phyloP scores from a whole-genome alignment of 2,329 filamentous ascomycete species.

The Colletotrichum scovillei region DNA sequence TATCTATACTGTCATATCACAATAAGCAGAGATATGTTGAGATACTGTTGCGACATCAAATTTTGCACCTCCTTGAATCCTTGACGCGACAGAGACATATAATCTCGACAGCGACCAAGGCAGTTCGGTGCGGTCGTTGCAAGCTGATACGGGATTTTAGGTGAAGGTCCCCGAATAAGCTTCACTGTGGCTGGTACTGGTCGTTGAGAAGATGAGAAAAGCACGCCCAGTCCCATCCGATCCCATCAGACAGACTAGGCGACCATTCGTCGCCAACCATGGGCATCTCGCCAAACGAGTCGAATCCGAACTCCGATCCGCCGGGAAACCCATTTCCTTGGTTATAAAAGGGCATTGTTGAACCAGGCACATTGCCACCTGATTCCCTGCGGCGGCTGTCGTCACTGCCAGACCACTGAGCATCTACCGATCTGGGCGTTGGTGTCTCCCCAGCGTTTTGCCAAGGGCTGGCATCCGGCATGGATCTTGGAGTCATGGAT shows the following conservation, averaged over 20 bases:
- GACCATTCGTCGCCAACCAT: slow-evolving; percentile 21
- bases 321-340: not conserved
- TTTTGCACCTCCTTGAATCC: too few species aligned
- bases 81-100: too few species aligned
- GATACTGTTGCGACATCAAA: too few species aligned
- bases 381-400: not conserved
- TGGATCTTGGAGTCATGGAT: not conserved
- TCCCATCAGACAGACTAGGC: slow-evolving; percentile 19
- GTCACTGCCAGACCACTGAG: not conserved
- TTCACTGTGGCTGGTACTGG: not conserved
- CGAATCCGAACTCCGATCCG: not conserved
- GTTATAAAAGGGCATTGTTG: not conserved
- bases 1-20: too few species aligned
- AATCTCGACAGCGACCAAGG: not conserved
- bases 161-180: not conserved
- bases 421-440: not conserved
- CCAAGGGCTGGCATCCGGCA: not conserved
- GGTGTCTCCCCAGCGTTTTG: not conserved
- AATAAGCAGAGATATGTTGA: too few species aligned
- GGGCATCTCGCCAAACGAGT: not conserved
- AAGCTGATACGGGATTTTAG: not conserved
- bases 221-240: slow-evolving; percentile 29
- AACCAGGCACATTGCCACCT: not conserved
- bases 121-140: not conserved
- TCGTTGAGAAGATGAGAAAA: slow-evolving; percentile 15